Evolutionary conservation across 805 yeast genomes (phyloP).

Genomic region (Naumovozyma castellii): DNA sequence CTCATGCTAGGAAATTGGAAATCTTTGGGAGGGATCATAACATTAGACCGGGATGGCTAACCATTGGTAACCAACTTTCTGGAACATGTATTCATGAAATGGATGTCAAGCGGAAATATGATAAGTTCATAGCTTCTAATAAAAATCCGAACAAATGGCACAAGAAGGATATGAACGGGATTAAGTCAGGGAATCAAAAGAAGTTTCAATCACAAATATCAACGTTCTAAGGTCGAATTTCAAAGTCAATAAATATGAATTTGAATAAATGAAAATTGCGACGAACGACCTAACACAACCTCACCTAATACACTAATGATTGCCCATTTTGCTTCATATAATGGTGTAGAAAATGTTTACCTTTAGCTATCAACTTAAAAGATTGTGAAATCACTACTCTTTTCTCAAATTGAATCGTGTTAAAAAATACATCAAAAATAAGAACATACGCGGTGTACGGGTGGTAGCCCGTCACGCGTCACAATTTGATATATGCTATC

Average conservation of each 20-base stretch:
- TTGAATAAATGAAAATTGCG: too few species aligned
- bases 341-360: too few species aligned
- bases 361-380: too few species aligned
- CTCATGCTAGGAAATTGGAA: slow-evolving; percentile 68
- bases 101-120: slow-evolving; percentile 41
- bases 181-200: neutral
- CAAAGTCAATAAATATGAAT: too few species aligned
- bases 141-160: neutral
- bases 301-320: too few species aligned
- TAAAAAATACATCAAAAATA: neutral
- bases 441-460: neutral
- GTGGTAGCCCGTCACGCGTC: neutral
- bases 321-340: too few species aligned
- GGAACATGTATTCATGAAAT: slow-evolving; percentile 50
- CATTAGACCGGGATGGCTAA: slow-evolving; percentile 83
- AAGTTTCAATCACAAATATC: neutral
- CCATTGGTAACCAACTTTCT: slow-evolving; percentile 70
- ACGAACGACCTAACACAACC: too few species aligned
- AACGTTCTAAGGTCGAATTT: too few species aligned
- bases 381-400: too few species aligned
- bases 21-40: slow-evolving; percentile 85
- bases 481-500: neutral
- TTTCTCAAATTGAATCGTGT: neutral
- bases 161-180: neutral
- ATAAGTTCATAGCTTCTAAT: slow-evolving; percentile 7